Evolutionary conservation across 495 filamentous ascomycete species (phyloP), one percentile per base, ranked within the genome.

Genomic region (Pyrenula aspistea): DNA sequence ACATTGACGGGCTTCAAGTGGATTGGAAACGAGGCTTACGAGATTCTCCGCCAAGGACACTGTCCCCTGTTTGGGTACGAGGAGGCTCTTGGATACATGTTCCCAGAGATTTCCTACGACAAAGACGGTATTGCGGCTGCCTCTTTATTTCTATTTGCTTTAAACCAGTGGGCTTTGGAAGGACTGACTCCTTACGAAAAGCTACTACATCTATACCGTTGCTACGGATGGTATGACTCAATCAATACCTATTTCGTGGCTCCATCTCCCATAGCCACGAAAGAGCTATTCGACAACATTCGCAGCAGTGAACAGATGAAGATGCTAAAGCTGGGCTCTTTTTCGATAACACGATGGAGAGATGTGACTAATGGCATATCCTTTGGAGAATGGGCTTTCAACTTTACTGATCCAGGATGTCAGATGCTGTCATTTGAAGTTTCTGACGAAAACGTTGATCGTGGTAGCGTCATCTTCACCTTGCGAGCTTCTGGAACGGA

Each of bases 1-100:
- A 85, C 85, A 2, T 71, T 89, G 15, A 89, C 85, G 0, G 85
- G 85, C 2, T 89, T 89, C 70, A 89, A 89, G 65, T 89, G 85
- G 85, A 77, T 89, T 69, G 77, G 72, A 0, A 78, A 77, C 51
- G 70, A 71, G 20, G 68, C 73, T 10, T 68, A 72, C 20, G 70
- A 72, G 1, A 57, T 78, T 2, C 67, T 73, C 59, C 61, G 68
- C n/a, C 53, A 66, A 24, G 73, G 80, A n/a, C 78, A 76, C 58
- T 66, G 72, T 15, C 74, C 79, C 0, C 67, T 73, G 2, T 88
- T 80, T 64, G 84, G 82, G 2, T 89, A 81, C 59, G 85, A 89
- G 65, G 85, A 89, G 69, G 85, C 85, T 8, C 76, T 88, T 8
- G 85, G 85, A 1, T 89, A 87, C 64, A 89, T 89, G 85, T 84